Percentiles rank a stretch among this genome's conserved stretches.
These are phyloP conservation scores for Tolypocladium ophioglossoides DNA, from an alignment of 2,329 filamentous ascomycete genomes.

Conservation along the genomic window DNA sequence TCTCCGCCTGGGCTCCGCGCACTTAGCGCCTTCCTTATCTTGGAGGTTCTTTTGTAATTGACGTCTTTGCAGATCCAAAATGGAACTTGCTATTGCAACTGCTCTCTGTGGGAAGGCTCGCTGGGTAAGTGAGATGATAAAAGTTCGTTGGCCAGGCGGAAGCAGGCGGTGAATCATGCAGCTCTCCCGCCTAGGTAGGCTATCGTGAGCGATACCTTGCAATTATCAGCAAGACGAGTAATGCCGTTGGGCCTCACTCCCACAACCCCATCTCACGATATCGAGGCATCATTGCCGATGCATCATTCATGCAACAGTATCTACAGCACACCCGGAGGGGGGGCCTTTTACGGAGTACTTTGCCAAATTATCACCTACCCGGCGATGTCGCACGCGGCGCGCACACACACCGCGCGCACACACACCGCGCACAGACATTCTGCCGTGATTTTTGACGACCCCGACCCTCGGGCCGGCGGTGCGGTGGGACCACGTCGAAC, in stretches of 20 bases:
- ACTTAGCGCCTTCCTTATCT: constrained; percentile 7
- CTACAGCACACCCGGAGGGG: background rate
- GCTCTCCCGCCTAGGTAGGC: background rate
- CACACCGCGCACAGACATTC: too few species aligned
- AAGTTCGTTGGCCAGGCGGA: background rate
- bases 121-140: background rate
- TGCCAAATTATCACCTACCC: background rate
- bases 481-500: too few species aligned
- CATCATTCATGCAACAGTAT: too few species aligned
- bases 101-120: background rate
- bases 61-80: too few species aligned
- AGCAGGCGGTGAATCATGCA: background rate
- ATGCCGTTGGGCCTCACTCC: background rate
- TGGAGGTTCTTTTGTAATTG: constrained; percentile 6
- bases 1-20: background rate
- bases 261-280: background rate
- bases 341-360: background rate
- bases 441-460: too few species aligned
- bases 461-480: too few species aligned
- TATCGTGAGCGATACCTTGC: background rate
- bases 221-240: background rate
- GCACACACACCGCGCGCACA: background rate
- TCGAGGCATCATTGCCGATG: background rate
- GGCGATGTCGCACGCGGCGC: background rate
- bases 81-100: background rate